Evolutionary conservation across 257 asterid species (phyloP).

Genomic region (Solanum sejunctum): DNA sequence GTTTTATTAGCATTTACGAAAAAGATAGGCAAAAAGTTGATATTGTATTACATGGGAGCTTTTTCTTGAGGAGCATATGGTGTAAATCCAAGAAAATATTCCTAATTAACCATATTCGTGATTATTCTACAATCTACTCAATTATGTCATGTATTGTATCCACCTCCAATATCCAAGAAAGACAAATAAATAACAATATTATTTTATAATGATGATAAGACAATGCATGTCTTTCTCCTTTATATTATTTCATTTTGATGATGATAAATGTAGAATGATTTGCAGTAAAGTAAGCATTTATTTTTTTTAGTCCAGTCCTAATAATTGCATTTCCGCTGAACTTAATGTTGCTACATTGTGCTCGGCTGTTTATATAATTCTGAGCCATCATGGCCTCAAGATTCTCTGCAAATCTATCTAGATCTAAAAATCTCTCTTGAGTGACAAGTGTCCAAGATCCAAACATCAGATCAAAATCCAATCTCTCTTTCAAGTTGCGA

Average conservation of each 20-base stretch:
- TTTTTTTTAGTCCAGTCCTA: not conserved
- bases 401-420: not conserved
- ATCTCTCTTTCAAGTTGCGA: not conserved
- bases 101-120: not conserved
- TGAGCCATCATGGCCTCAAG: not conserved
- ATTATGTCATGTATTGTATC: not conserved
- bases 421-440: not conserved
- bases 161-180: not conserved
- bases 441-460: not conserved
- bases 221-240: not conserved
- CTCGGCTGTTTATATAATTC: not conserved
- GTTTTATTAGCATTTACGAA: not conserved
- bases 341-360: not conserved
- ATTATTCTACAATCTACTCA: not conserved
- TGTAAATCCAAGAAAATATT: not conserved
- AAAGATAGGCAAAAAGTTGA: not conserved
- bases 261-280: not conserved
- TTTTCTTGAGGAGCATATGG: not conserved
- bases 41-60: not conserved
- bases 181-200: not conserved
- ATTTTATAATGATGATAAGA: not conserved
- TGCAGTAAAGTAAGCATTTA: not conserved
- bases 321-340: not conserved
- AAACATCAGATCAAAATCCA: not conserved
- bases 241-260: not conserved